These are phyloP conservation scores for Cucumis hystrix DNA, from an alignment of 306 rosid genomes.

Conservation along the genomic window DNA sequence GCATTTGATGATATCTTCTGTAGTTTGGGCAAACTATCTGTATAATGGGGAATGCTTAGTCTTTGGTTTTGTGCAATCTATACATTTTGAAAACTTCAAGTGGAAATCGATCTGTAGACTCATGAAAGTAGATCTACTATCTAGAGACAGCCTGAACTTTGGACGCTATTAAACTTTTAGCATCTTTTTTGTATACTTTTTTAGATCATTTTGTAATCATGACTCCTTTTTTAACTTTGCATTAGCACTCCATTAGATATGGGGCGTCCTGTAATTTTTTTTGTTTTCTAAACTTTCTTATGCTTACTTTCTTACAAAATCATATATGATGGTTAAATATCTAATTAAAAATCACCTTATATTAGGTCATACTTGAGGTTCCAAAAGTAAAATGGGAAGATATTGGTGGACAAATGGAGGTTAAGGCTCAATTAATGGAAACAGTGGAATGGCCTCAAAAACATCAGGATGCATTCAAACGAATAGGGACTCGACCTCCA, in stretches of 20 bases:
- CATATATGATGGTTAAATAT: not conserved
- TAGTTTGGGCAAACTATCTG: not conserved
- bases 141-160: not conserved
- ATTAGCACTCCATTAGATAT: not conserved
- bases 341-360: not conserved
- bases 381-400: conserved; percentile 94
- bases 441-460: conserved; percentile 94
- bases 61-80: not conserved
- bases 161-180: not conserved
- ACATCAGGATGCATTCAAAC: conserved; percentile 66
- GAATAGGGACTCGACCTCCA: conserved; percentile 78
- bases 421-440: conserved; percentile 70
- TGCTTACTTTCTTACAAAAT: not conserved
- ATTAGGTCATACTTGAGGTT: conserved; percentile 69
- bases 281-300: not conserved
- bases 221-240: not conserved
- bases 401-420: conserved; percentile 89
- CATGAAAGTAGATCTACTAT: not conserved
- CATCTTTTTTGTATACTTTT: not conserved
- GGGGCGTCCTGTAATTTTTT: not conserved
- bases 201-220: not conserved
- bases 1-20: not conserved
- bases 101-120: not conserved
- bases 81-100: not conserved
- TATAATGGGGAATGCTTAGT: not conserved